These are phyloP conservation scores for Dentipellis sp. DNA, from an alignment of 768 basidiomycete species.

Conservation along the genomic window DNA sequence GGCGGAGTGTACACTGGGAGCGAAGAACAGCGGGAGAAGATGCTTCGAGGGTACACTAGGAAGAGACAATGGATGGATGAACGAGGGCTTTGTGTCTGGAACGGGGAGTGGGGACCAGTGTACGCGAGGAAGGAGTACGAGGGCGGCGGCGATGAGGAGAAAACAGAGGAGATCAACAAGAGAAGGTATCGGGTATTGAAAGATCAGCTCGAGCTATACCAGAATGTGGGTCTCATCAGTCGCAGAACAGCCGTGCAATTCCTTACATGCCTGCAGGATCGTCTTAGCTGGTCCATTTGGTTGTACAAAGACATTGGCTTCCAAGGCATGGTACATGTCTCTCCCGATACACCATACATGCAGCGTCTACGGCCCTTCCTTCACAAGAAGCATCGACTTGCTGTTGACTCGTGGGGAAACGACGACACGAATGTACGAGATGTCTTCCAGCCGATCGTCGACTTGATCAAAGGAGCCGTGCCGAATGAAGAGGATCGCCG, in stretches of 20 bases:
- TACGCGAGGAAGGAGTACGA: slow-evolving; percentile 25
- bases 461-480: slow-evolving; percentile 15
- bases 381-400: slow-evolving; percentile 30
- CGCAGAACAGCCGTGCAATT: background rate
- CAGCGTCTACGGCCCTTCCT: slow-evolving; percentile 28
- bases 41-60: slow-evolving; percentile 22
- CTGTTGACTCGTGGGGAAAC: slow-evolving; percentile 30
- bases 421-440: slow-evolving; percentile 23
- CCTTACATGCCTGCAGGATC: background rate
- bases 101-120: slow-evolving; percentile 37
- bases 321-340: slow-evolving; percentile 30
- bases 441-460: slow-evolving; percentile 14
- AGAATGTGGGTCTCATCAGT: slow-evolving; percentile 15
- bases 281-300: slow-evolving; percentile 13
- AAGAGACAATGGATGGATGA: slow-evolving; percentile 32
- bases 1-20: slow-evolving; percentile 23
- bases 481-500: slow-evolving; percentile 18
- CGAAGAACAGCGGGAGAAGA: slow-evolving; percentile 18
- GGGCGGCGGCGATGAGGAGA: slow-evolving; percentile 9
- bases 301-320: slow-evolving; percentile 10
- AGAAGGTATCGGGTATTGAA: slow-evolving; percentile 26
- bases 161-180: slow-evolving; percentile 30
- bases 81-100: slow-evolving; percentile 20
- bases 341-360: slow-evolving; percentile 29
- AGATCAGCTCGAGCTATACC: slow-evolving; percentile 31